Evolutionary conservation across 805 yeast species (phyloP).

Genomic region (Hanseniaspora clermontiae): DNA sequence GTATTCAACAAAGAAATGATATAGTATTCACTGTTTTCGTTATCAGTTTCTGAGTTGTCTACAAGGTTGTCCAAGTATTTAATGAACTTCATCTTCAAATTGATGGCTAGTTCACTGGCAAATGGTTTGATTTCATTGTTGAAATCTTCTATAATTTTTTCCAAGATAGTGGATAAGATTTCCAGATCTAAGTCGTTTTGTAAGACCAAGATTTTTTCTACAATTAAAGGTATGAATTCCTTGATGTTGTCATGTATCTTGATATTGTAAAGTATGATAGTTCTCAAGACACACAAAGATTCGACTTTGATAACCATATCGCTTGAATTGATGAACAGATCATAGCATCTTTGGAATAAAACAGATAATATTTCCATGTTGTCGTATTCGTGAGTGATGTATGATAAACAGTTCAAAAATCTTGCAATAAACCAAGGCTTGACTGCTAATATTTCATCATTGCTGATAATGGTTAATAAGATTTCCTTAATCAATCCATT

Average conservation of each 20-base stretch:
- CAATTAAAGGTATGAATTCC: conserved; percentile 60
- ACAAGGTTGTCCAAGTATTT: conserved; percentile 25
- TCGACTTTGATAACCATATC: conserved; percentile 68
- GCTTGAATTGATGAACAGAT: conserved; percentile 25
- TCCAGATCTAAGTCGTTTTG: conserved; percentile 79
- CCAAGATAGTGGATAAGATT: conserved; percentile 79
- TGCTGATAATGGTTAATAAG: background rate
- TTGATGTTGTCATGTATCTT: conserved; percentile 56
- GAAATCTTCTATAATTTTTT: conserved; percentile 81
- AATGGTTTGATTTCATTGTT: conserved; percentile 82
- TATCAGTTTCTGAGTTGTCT: conserved; percentile 29
- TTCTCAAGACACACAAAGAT: conserved; percentile 78
- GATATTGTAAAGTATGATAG: conserved; percentile 53
- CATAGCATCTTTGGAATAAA: conserved; percentile 32
- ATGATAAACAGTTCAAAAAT: conserved; percentile 46
- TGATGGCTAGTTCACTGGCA: conserved; percentile 51
- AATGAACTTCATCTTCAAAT: conserved; percentile 50
- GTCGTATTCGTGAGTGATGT: conserved; percentile 26
- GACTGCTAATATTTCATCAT: background rate
- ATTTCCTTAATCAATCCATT: conserved; percentile 3
- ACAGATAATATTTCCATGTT: conserved; percentile 31
- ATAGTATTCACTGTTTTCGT: conserved; percentile 53
- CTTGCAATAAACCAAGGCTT: conserved; percentile 57
- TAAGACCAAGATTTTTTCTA: conserved; percentile 63
- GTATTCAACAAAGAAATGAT: conserved; percentile 58